Base-by-base conservation (phyloP, 371 early-diverging fungal genomes). In the Actinomortierella ambigua region DNA sequence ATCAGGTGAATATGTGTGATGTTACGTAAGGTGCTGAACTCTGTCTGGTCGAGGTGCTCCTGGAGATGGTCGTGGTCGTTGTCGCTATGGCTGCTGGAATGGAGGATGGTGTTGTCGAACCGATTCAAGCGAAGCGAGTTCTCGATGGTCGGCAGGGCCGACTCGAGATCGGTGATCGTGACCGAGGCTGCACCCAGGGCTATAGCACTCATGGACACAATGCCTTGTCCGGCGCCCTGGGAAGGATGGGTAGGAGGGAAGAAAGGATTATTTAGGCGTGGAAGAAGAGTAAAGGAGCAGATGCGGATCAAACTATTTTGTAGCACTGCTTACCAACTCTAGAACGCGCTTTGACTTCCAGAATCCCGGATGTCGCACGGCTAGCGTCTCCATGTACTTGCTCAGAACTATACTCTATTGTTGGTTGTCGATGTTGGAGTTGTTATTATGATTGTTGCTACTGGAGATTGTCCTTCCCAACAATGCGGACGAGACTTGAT, bases 171-270 rank as follows among this genome's bases (percentile, higher is more conserved):
- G 0, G 73, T 73, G 29, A 66, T 53, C 26, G 66, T 56, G 50
- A 73, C 73, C 17, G 49, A 58, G 41, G 59, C 57, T 2, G 67
- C 63, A 7, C 67, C 67, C 24, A 73, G 34, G 1, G 73, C 73
- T 20, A 67, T 67, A 2, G 63, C 73, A 46, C 67, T 73, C 14
- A 73, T 41, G 7, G 73, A 73, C 11, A 53, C 66, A 22, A 73
- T 66, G 41, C 73, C 73, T 57, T 73, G 73, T 18, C 73, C 73
- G 23, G 73, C 66, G 1, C 73, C 73, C 73, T 73, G 34, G 34
- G 5, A 0, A 40, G 15, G 20, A 27, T 26, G 14, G 20, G 0
- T 13, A 39, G 44, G 15, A 46, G 3, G 29, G 34, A 17, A 42
- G 27, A n/a, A 14, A n/a, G n/a, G 43, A 34, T 4, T 28, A 18